These are phyloP conservation scores for Boletus edulis DNA, from an alignment of 768 basidiomycete genomes.

Conservation along the genomic window DNA sequence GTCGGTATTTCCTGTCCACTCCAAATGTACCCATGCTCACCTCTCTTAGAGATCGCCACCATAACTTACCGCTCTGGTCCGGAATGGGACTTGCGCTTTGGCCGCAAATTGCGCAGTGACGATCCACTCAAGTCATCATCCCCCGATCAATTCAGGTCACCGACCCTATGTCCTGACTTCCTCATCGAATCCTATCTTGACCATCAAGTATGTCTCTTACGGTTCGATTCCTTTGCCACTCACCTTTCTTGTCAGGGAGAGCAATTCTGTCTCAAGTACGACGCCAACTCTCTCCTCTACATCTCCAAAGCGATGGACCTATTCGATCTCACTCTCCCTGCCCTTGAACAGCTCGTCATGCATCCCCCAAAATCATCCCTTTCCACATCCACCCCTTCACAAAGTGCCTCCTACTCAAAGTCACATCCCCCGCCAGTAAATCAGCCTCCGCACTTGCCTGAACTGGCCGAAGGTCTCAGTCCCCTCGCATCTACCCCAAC, in stretches of 20 bases:
- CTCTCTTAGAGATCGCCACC: conserved; percentile 84
- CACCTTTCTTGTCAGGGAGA: conserved; percentile 60
- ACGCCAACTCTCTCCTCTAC: conserved; percentile 98
- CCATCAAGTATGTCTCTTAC: conserved; percentile 54
- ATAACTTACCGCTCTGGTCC: conserved; percentile 99
- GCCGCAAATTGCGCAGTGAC: conserved; percentile 59
- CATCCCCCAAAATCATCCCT: conserved; percentile 23
- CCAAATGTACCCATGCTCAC: neutral
- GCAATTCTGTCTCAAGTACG: conserved; percentile 97
- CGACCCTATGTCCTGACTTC: conserved; percentile 94
- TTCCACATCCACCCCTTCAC: conserved; percentile 13
- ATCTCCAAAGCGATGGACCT: conserved; percentile 99
- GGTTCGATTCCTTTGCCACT: neutral
- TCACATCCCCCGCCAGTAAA: conserved; percentile 71
- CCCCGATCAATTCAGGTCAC: conserved; percentile 36
- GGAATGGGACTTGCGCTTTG: conserved; percentile 99
- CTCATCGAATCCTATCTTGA: conserved; percentile 98
- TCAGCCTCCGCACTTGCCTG: conserved; percentile 70
- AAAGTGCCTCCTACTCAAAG: conserved; percentile 54
- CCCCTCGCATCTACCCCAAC: conserved; percentile 76
- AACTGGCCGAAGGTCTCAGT: conserved; percentile 73
- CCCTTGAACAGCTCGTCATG: conserved; percentile 69
- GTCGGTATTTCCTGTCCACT: conserved; percentile 45
- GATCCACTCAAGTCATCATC: conserved; percentile 1
- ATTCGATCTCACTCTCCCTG: conserved; percentile 87